Percentiles rank a stretch among this genome's conserved stretches.
These are phyloP conservation scores for Massospora cicadina DNA, from an alignment of 371 early-diverging fungal species.

Conservation along the genomic window DNA sequence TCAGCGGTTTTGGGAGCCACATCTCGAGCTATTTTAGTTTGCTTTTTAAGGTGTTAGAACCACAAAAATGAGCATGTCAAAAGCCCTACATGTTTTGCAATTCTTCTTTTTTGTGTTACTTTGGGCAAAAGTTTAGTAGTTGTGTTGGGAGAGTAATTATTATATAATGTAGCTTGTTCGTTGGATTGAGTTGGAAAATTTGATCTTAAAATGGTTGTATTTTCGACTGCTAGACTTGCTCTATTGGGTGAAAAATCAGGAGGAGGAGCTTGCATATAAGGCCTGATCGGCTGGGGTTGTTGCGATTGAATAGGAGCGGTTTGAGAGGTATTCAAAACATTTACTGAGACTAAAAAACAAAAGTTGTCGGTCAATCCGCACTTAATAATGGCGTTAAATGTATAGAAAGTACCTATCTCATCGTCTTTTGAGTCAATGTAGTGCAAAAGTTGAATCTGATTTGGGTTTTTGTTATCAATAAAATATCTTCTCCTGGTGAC, in stretches of 20 bases:
- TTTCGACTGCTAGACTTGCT: not conserved
- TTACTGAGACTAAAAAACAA: too few relatives aligned
- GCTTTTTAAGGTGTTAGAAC: not conserved
- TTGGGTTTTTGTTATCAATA: constrained; percentile 1
- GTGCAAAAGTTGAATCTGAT: not conserved
- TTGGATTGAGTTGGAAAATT: not conserved
- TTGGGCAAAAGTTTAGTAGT: not conserved
- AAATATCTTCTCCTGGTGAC: not conserved
- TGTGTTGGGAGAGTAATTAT: too few relatives aligned
- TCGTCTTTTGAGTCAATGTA: not conserved
- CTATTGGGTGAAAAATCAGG: not conserved
- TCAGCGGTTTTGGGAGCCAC: not conserved
- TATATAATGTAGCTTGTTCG: too few relatives aligned
- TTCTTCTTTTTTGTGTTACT: not conserved
- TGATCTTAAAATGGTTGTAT: not conserved
- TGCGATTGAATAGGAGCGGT: not conserved
- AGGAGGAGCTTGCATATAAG: not conserved
- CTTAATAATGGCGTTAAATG: too few relatives aligned
- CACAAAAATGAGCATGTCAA: too few relatives aligned
- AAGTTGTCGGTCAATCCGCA: too few relatives aligned
- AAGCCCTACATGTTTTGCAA: not conserved
- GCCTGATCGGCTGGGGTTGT: not conserved
- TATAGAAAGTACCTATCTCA: not conserved
- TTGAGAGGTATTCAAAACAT: not conserved
- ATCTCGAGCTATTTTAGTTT: not conserved